Percentiles rank a stretch among this genome's conserved stretches.
Conservation (phyloP, 2,329 filamentous ascomycete species). For the Fusarium annulatum region DNA sequence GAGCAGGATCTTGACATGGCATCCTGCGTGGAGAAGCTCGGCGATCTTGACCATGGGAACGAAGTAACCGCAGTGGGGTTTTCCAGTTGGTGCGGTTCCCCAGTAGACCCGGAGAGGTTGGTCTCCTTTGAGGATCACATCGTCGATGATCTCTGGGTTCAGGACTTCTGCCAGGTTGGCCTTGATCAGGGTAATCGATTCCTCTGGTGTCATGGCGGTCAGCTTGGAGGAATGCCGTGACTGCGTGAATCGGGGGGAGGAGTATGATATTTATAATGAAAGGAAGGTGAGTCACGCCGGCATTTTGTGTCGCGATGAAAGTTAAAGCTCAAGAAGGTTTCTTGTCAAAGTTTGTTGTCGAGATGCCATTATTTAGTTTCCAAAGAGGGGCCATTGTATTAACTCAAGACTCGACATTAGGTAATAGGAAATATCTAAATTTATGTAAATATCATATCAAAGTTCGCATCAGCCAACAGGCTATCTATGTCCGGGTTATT, state of each 20-base stretch:
- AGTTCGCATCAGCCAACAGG: not conserved
- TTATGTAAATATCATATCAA: not conserved
- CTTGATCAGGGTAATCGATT: not conserved
- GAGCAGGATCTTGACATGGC: not conserved
- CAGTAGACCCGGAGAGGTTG: not conserved
- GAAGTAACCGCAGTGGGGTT: constrained; percentile 9
- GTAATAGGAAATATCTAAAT: not conserved
- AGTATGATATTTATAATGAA: not conserved
- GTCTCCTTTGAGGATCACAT: not conserved
- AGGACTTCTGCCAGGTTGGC: not conserved
- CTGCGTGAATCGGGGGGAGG: not conserved
- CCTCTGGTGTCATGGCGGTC: not conserved
- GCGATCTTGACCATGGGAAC: not conserved
- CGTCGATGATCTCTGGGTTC: not conserved
- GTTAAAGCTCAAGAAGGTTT: not conserved
- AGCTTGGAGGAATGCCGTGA: accelerated
- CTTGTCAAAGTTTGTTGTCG: not conserved
- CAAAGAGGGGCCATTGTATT: too few relatives aligned
- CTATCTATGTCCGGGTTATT: not conserved
- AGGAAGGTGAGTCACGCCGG: not conserved
- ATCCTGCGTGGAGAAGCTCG: not conserved
- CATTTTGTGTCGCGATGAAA: not conserved
- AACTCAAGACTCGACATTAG: too few relatives aligned
- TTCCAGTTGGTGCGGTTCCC: constrained; percentile 4
- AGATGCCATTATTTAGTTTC: too few relatives aligned